Conservation (phyloP, 1,284 basidiomycete species). For the Coniophora puteana region DNA sequence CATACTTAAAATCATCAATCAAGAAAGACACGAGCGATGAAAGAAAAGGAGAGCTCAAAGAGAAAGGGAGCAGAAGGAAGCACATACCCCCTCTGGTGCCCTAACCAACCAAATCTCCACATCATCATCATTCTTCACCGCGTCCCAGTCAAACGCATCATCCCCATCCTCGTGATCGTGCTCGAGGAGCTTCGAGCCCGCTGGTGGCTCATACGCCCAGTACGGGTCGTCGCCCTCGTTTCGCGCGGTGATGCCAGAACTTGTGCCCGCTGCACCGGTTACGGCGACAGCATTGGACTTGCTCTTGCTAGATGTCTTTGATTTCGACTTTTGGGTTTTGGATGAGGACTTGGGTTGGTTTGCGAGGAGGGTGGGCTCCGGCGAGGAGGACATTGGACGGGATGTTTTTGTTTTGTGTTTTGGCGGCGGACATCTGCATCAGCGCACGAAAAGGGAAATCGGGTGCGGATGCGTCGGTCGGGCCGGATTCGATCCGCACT, state of each 20-base stretch:
- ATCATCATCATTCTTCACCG: constrained; percentile 52
- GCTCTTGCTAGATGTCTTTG: constrained; percentile 10
- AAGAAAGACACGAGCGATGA: constrained; percentile 2
- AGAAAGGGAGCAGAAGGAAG: no score
- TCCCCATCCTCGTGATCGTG: constrained; percentile 35
- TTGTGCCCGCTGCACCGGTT: constrained; percentile 2
- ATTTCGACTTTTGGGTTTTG: background rate
- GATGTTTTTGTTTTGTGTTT: no score
- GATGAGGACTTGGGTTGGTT: no score
- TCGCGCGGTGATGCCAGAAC: constrained; percentile 18
- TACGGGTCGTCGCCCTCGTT: constrained; percentile 51
- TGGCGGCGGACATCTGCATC: no score
- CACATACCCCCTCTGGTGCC: constrained; percentile 59
- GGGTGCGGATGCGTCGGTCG: no score
- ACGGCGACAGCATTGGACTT: constrained; percentile 7
- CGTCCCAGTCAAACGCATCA: constrained; percentile 66
- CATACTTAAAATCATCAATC: constrained; percentile 5
- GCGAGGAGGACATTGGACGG: no score
- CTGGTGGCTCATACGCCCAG: constrained; percentile 55
- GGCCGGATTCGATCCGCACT: no score
- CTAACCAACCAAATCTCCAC: constrained; percentile 69
- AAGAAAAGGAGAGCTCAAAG: constrained; percentile 5
- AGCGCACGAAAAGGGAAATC: no score
- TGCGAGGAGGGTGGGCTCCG: no score
- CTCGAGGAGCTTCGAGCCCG: constrained; percentile 41